Evolutionary conservation across 2,329 filamentous ascomycete species (phyloP).

Genomic region (Tolypocladium tundrense): DNA sequence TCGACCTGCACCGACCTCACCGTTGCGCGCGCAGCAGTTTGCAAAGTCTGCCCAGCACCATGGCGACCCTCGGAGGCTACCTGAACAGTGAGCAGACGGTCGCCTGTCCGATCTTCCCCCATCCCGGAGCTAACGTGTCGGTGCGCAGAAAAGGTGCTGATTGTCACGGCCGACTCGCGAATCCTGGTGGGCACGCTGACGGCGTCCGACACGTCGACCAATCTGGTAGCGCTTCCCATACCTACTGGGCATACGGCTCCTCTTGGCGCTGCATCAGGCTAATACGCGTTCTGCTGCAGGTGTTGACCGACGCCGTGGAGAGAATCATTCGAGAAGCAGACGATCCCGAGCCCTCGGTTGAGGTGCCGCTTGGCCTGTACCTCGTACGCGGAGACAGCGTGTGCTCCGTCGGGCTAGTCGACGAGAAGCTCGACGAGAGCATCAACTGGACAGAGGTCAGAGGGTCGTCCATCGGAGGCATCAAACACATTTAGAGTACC

Average conservation of each 20-base stretch:
- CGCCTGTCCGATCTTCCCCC: not conserved
- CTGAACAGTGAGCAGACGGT: slow-evolving; percentile 27
- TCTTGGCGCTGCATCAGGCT: not conserved
- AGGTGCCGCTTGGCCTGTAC: slow-evolving; percentile 79
- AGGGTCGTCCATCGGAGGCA: slow-evolving; percentile 71
- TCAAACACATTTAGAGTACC: slow-evolving; percentile 58
- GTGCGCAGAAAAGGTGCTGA: slow-evolving; percentile 70
- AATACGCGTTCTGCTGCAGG: slow-evolving; percentile 29
- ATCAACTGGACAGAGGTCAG: slow-evolving; percentile 92
- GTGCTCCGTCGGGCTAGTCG: slow-evolving; percentile 77
- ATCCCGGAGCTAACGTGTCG: not conserved
- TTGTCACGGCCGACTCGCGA: slow-evolving; percentile 86
- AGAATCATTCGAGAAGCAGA: slow-evolving; percentile 82
- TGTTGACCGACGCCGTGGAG: slow-evolving; percentile 74
- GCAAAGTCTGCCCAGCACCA: slow-evolving; percentile 9
- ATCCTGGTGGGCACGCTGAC: slow-evolving; percentile 75
- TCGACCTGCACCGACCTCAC: not conserved
- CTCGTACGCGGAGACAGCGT: slow-evolving; percentile 93
- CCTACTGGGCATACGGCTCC: not conserved
- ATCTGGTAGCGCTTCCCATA: slow-evolving; percentile 46
- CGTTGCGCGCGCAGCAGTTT: not conserved
- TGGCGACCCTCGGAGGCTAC: slow-evolving; percentile 35
- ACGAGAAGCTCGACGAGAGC: slow-evolving; percentile 77
- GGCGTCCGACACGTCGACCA: slow-evolving; percentile 84
- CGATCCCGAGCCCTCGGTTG: slow-evolving; percentile 68